Conservation (phyloP, 805 yeast species). For the Zygoascus biomembranicola region DNA sequence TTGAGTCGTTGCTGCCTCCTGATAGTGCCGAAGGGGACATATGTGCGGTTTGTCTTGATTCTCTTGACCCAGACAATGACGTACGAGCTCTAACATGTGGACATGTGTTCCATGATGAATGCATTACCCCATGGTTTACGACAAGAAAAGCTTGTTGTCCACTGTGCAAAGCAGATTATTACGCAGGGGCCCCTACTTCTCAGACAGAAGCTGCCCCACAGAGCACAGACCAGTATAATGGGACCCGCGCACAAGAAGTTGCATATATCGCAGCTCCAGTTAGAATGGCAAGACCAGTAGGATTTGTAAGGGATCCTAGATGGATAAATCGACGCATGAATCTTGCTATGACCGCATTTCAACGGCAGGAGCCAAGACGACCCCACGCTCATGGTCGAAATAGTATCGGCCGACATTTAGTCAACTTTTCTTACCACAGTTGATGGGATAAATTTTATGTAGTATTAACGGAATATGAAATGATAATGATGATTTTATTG, state of each 20-base stretch:
- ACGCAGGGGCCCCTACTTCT: slow-evolving; percentile 12
- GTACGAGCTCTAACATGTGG: slow-evolving; percentile 75
- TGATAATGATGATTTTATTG: neutral
- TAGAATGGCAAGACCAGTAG: too few species aligned
- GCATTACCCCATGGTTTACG: slow-evolving; percentile 77
- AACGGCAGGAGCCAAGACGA: too few species aligned
- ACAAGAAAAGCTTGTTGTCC: slow-evolving; percentile 76
- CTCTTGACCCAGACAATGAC: slow-evolving; percentile 48
- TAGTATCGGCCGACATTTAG: neutral
- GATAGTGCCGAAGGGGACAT: slow-evolving; percentile 34
- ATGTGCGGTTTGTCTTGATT: slow-evolving; percentile 74
- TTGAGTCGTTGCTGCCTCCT: slow-evolving; percentile 5
- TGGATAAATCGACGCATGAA: neutral
- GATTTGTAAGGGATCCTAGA: neutral
- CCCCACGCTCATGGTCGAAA: neutral
- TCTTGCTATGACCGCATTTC: neutral
- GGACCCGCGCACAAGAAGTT: too few species aligned
- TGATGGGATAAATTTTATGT: neutral
- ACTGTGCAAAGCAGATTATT: slow-evolving; percentile 67
- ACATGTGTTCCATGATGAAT: slow-evolving; percentile 71
- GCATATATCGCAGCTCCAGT: too few species aligned
- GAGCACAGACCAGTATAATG: too few species aligned
- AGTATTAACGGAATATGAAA: neutral
- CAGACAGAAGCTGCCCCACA: too few species aligned
- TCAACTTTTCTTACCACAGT: neutral